phyloP scores from a whole-genome alignment of 257 asterid genomes.

The Lavandula angustifolia region DNA sequence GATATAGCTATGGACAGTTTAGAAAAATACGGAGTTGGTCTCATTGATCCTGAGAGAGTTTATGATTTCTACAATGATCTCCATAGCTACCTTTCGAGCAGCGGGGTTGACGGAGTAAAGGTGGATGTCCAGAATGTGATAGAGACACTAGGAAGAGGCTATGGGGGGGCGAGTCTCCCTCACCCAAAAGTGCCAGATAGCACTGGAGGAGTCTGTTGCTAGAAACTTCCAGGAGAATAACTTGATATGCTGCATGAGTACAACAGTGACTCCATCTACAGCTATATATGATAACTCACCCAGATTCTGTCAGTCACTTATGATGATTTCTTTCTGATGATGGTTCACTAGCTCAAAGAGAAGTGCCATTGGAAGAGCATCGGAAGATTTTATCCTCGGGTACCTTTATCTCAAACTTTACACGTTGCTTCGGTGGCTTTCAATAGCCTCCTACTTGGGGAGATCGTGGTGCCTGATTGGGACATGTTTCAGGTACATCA shows the following conservation, averaged over 20 bases:
- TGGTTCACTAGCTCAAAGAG: conserved; percentile 40
- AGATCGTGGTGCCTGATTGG: conserved; percentile 63
- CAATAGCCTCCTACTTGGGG: conserved; percentile 56
- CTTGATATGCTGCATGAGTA: conserved; percentile 41
- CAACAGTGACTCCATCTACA: conserved; percentile 40
- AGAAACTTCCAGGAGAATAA: conserved; percentile 41
- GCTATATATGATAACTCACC: conserved; percentile 29
- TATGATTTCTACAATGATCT: conserved; percentile 42
- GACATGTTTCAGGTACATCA: conserved; percentile 60
- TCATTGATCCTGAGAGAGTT: conserved; percentile 40
- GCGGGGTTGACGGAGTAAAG: conserved; percentile 40
- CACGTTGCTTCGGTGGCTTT: conserved; percentile 57
- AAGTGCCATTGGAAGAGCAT: conserved; percentile 54
- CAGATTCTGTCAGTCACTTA: neutral
- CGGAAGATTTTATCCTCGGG: conserved; percentile 62
- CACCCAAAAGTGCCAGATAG: conserved; percentile 34
- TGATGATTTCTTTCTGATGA: conserved; percentile 9
- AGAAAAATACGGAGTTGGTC: conserved; percentile 39
- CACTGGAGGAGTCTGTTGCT: conserved; percentile 41
- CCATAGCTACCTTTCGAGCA: conserved; percentile 42
- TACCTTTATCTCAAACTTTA: conserved; percentile 48
- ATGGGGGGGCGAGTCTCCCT: conserved; percentile 42
- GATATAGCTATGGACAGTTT: conserved; percentile 42
- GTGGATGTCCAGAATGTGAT: conserved; percentile 46
- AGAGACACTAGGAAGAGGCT: conserved; percentile 44